These are phyloP conservation scores for Phyllostachys edulis DNA, from an alignment of 176 grass and related monocot genomes.

Conservation along the genomic window DNA sequence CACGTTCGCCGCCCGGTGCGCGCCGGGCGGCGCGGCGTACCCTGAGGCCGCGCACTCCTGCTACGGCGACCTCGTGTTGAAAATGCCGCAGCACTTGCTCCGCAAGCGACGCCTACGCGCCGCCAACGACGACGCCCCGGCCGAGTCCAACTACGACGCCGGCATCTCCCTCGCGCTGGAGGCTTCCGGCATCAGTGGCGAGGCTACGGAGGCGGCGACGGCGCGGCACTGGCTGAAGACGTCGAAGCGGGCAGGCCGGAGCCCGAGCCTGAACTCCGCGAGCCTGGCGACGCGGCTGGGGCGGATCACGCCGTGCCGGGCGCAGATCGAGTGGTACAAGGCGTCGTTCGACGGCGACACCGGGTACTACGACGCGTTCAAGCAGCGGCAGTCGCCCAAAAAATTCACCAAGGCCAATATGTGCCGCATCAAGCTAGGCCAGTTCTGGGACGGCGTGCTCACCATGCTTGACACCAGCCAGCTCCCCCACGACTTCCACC, in stretches of 20 bases:
- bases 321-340: conserved; percentile 98
- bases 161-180: conserved; percentile 72
- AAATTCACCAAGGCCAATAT: conserved; percentile 58
- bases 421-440: conserved; percentile 59
- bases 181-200: conserved; percentile 51
- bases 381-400: conserved; percentile 52
- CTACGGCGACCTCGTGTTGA: conserved; percentile 52
- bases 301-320: conserved; percentile 70
- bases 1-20: conserved; percentile 47
- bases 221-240: conserved; percentile 62
- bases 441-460: conserved; percentile 87
- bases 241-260: conserved; percentile 47
- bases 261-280: conserved; percentile 66
- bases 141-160: conserved; percentile 37
- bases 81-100: conserved; percentile 58
- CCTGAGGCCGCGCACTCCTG: conserved; percentile 52
- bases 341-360: conserved; percentile 56
- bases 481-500: conserved; percentile 79
- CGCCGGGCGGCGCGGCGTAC: not conserved
- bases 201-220: conserved; percentile 54
- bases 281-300: conserved; percentile 63
- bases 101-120: conserved; percentile 23
- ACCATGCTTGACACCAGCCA: conserved; percentile 77
- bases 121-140: not conserved
- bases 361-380: conserved; percentile 93